Conservation (phyloP, 805 yeast species). For the Yarrowia sp. region DNA sequence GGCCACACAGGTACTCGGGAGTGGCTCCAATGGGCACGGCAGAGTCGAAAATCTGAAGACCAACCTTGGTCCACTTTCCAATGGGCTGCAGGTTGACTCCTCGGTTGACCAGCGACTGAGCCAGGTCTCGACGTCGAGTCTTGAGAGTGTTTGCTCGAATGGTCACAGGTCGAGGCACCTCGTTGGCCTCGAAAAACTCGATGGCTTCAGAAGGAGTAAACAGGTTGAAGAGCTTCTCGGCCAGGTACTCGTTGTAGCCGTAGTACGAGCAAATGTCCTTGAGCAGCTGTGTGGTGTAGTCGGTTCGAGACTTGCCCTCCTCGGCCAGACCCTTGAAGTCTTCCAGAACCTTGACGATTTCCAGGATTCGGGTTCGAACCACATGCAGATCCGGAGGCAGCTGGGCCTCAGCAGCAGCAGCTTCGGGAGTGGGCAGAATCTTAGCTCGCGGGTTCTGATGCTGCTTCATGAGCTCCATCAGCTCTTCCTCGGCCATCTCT, state of each 20-base stretch:
- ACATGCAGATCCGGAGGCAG: conserved; percentile 72
- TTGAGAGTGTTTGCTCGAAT: conserved; percentile 96
- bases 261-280: conserved; percentile 89
- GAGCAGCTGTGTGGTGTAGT: conserved; percentile 72
- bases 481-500: conserved; percentile 30
- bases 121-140: conserved; percentile 92
- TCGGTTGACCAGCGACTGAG: conserved; percentile 89
- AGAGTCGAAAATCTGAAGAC: conserved; percentile 93
- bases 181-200: conserved; percentile 98
- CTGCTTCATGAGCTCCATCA: conserved; percentile 25
- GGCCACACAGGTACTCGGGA: conserved; percentile 97
- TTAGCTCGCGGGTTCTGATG: conserved; percentile 41
- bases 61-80: conserved; percentile 97
- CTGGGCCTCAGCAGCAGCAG: conserved; percentile 45
- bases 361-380: conserved; percentile 90
- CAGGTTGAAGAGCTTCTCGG: conserved; percentile 87
- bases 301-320: conserved; percentile 81
- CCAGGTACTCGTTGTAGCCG: conserved; percentile 87
- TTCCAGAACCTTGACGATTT: conserved; percentile 88
- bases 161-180: conserved; percentile 92
- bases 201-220: conserved; percentile 95
- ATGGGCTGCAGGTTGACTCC: conserved; percentile 97
- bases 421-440: conserved; percentile 69
- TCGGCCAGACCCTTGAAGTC: conserved; percentile 79
- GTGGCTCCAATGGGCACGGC: conserved; percentile 99